Evolutionary conservation across 768 basidiomycete genomes (phyloP).

Genomic region (Mrakia blollopis): DNA sequence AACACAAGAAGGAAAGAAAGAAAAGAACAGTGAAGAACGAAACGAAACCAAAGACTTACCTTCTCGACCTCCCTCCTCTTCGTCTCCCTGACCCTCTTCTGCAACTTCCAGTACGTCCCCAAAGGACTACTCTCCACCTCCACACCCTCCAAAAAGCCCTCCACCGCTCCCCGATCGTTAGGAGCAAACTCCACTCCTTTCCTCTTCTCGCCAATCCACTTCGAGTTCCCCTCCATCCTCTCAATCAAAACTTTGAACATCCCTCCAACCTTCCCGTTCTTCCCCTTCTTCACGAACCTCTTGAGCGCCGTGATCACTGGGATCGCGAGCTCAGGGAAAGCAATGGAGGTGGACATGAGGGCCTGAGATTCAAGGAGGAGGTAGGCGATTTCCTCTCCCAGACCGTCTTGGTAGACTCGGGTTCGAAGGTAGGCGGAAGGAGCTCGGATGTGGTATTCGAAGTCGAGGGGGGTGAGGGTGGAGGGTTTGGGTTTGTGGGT

Average conservation of each 20-base stretch:
- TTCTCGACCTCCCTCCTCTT: constrained; percentile 33
- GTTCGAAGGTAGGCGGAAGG: constrained; percentile 87
- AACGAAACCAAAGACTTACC: not conserved
- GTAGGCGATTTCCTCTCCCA: constrained; percentile 75
- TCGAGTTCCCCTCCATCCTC: constrained; percentile 74
- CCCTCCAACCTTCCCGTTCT: constrained; percentile 45
- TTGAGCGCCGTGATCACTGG: constrained; percentile 69
- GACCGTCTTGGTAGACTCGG: constrained; percentile 71
- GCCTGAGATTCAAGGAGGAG: constrained; percentile 71
- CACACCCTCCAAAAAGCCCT: constrained; percentile 55
- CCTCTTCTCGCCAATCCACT: constrained; percentile 69
- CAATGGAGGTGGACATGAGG: constrained; percentile 73
- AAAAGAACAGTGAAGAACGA: not conserved
- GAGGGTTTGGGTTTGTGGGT: constrained; percentile 70
- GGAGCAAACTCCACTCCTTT: constrained; percentile 71
- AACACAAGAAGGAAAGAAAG: not conserved
- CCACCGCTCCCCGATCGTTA: constrained; percentile 61
- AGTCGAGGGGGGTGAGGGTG: constrained; percentile 80
- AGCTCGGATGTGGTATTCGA: constrained; percentile 77
- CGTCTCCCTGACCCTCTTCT: constrained; percentile 31
- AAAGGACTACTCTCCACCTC: constrained; percentile 66
- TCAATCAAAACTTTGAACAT: constrained; percentile 72
- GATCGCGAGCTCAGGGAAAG: constrained; percentile 86
- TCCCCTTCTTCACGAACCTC: constrained; percentile 60
- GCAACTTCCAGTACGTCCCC: constrained; percentile 43